Base-by-base conservation (phyloP, 2,329 filamentous ascomycete genomes). In the Thelonectria olida region DNA sequence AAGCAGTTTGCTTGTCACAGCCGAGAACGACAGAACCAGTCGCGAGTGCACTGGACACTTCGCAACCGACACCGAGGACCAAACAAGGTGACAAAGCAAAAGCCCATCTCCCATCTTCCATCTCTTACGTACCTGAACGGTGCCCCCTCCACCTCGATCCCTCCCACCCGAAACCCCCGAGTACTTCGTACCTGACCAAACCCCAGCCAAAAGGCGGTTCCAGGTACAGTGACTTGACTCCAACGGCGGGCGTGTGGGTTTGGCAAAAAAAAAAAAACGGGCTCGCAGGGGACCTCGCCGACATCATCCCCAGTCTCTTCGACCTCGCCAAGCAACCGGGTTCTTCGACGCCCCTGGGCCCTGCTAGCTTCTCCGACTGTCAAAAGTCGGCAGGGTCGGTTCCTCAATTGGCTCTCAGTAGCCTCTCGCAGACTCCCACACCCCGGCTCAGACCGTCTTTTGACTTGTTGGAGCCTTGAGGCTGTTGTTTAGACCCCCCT, bases 401-500 rank as follows among this genome's bases (percentile, higher is more conserved):
- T 70, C 61, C 44, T 72, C 69, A 72, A 72, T 69, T 72, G 67
- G 69, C 63, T 65, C 63, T 57, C 64, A 70, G 61, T 53, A 68
- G 61, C 63, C 64, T 63, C 61, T 64, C 48, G 54, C 47, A 45
- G 8, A 51, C 52, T 64, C 68, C 55, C 67, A 49, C 66, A 68
- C 69, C 66, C 69, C 68, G 54, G 67, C 58, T 61, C 69, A 72
- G 69, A 71, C 69, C 69, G 67, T 71, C 68, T 71, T 71, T 71
- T 60, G 64, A 59, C 64, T 61, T 34, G 20, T 60, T 67, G 62
- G 62, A 58, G 54, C 45, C 58, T 68, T 70, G 68, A 69, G 68
- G 65, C 68, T 62, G 62, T 54, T 53, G 38, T 54, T 59, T 27
- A 34, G 54, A 25, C 39, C 56, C 48, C 42, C 47, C 55, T 39